phyloP scores from a whole-genome alignment of 306 rosid species.

The Carpinus viminea region DNA sequence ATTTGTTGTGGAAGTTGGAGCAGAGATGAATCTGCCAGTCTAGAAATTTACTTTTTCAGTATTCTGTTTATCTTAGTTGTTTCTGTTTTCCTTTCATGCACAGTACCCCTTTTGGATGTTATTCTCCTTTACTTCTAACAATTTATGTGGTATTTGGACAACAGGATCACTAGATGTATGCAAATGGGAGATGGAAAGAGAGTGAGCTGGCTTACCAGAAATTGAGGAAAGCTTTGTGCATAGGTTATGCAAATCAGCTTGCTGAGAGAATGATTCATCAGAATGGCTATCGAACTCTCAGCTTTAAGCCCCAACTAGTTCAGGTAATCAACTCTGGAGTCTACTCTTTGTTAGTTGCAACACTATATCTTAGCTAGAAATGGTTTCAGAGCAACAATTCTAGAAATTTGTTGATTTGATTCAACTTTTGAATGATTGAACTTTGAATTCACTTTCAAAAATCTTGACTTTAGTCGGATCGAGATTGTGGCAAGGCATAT shows the following conservation, averaged over 20 bases:
- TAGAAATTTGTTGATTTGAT: constrained; percentile 15
- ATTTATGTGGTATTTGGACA: constrained; percentile 12
- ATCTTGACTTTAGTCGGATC: constrained; percentile 1
- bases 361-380: constrained; percentile 13
- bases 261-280: constrained; percentile 96
- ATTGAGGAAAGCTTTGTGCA: constrained; percentile 88
- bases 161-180: constrained; percentile 67
- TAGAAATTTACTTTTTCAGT: constrained; percentile 3
- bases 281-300: constrained; percentile 91
- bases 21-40: constrained; percentile 2
- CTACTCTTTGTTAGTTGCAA: constrained; percentile 4
- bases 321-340: constrained; percentile 58
- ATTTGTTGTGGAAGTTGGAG: background rate
- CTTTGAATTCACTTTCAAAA: constrained; percentile 7
- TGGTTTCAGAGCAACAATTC: constrained; percentile 10
- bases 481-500: background rate
- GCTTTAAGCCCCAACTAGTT: constrained; percentile 85
- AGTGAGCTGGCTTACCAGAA: constrained; percentile 49
- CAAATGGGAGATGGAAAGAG: constrained; percentile 50
- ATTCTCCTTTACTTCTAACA: background rate
- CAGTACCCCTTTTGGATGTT: background rate
- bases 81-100: background rate
- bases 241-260: constrained; percentile 92
- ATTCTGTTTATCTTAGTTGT: constrained; percentile 6
- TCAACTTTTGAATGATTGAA: too few relatives aligned